Conservation (phyloP, 495 filamentous ascomycete genomes). For the Neurospora intermedia region DNA sequence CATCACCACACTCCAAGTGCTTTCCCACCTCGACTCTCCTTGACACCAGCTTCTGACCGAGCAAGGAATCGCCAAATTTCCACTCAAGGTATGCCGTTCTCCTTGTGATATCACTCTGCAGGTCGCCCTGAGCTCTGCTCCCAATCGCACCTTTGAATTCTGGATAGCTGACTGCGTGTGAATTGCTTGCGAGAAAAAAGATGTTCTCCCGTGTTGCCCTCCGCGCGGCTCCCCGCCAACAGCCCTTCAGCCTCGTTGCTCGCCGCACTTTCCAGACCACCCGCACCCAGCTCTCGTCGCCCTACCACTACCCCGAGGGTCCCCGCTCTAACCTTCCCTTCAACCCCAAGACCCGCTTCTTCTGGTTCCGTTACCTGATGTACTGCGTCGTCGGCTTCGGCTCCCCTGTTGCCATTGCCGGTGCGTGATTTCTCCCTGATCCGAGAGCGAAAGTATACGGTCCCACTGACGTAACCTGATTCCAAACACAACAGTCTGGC, state of each 20-base stretch:
- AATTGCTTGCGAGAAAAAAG: constrained; percentile 30
- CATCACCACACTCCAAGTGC: constrained; percentile 1
- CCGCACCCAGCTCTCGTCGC: constrained; percentile 71
- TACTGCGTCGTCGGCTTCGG: constrained; percentile 72
- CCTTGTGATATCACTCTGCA: not conserved
- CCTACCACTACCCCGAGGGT: constrained; percentile 97
- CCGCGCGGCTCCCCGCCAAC: constrained; percentile 51
- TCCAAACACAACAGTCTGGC: constrained; percentile 54
- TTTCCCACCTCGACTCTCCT: constrained; percentile 1
- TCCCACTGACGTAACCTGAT: not conserved
- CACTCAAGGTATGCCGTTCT: constrained; percentile 10
- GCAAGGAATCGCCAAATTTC: constrained; percentile 7
- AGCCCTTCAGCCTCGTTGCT: constrained; percentile 58
- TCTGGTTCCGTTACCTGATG: constrained; percentile 70
- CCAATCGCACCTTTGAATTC: not conserved
- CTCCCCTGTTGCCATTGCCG: constrained; percentile 68
- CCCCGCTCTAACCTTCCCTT: constrained; percentile 91
- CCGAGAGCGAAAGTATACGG: not conserved
- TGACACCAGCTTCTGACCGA: not conserved
- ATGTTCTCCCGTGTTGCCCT: constrained; percentile 77
- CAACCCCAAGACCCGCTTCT: constrained; percentile 82
- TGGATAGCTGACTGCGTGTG: not conserved
- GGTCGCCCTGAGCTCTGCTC: not conserved
- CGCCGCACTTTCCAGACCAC: constrained; percentile 93
- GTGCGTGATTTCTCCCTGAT: constrained; percentile 43